A percentile compares a stretch with the other conserved stretches of the same genome.
phyloP scores from a whole-genome alignment of 202 grass and related monocot genomes.

The Setaria viridis region DNA sequence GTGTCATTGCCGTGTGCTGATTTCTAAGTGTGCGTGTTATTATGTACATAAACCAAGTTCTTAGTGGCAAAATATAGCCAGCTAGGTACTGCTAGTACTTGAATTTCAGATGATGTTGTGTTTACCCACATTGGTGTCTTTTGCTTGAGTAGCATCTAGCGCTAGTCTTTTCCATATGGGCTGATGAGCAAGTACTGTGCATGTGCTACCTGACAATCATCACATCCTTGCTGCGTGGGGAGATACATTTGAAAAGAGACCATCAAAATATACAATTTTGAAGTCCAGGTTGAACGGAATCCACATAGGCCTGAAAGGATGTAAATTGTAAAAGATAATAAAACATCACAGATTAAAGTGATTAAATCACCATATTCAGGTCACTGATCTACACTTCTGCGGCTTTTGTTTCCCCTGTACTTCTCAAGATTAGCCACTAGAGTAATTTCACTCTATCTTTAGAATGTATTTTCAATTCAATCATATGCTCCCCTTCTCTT shows the following conservation, averaged over 20 bases:
- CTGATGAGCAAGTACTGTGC: background rate
- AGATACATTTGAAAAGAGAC: slow-evolving; percentile 15
- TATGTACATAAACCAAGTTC: slow-evolving; percentile 48
- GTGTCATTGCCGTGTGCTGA: slow-evolving; percentile 24
- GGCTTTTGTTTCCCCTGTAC: background rate
- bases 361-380: background rate
- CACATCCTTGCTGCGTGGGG: background rate
- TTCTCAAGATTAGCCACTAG: background rate
- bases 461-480: background rate
- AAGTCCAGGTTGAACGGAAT: background rate
- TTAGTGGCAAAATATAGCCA: slow-evolving; percentile 52
- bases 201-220: slow-evolving; percentile 31
- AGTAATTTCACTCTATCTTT: background rate
- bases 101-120: slow-evolving; percentile 22
- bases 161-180: background rate
- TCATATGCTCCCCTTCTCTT: background rate
- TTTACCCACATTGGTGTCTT: slow-evolving; percentile 17
- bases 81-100: slow-evolving; percentile 23
- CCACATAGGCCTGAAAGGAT: background rate
- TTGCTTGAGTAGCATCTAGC: slow-evolving; percentile 5
- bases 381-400: background rate
- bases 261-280: background rate
- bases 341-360: background rate
- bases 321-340: background rate
- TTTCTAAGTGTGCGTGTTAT: slow-evolving; percentile 41